Evolutionary conservation across 331 rosid genomes (phyloP), one percentile per base, ranked within the genome.

Genomic region (Quercus phellos): DNA sequence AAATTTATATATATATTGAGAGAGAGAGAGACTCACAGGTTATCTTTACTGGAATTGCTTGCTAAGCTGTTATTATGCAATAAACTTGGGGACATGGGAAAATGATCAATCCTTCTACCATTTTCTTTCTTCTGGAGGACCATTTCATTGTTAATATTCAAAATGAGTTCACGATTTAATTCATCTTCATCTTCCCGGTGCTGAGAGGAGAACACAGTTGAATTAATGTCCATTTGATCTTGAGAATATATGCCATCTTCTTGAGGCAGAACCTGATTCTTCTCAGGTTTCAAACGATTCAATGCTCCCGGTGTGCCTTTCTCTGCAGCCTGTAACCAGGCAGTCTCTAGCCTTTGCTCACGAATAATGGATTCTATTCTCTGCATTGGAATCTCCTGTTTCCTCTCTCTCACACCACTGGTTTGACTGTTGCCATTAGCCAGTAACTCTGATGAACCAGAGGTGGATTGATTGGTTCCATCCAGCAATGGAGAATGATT

Each of bases 191-290:
- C 96, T 84, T 83, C 97, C 96, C 92, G 77, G 71, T 89, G 91
- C 76, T 86, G 96, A 66, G 96, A 87, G 82, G 94, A 85, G 74
- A 86, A 80, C 51, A 87, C 88, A 9, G 78, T 79, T 78, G 94
- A 80, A 64, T 91, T 90, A 82, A 77, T 77, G 27, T 93, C 98
- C 74, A 68, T 77, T 43, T 90, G 90, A 74, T 87, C 95, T 68
- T 89, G 83, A 22, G 82, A 87, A 79, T 68, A 90, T 69, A 79
- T 77, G 68, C 94, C 91, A 75, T 92, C 97, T 89, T 93, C 97
- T 89, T 93, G 99, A 58, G 99, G 98, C 70, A 95, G 87, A 70
- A 95, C 94, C 83, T 95, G 99, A 89, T 95, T 93, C 88, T 91
- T 95, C 89, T 91, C 99, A 1, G 97, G 99, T 86, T 92, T 95